Conservation (phyloP, 1,139 yeast species). For the Sugiyamaella paludigena region DNA sequence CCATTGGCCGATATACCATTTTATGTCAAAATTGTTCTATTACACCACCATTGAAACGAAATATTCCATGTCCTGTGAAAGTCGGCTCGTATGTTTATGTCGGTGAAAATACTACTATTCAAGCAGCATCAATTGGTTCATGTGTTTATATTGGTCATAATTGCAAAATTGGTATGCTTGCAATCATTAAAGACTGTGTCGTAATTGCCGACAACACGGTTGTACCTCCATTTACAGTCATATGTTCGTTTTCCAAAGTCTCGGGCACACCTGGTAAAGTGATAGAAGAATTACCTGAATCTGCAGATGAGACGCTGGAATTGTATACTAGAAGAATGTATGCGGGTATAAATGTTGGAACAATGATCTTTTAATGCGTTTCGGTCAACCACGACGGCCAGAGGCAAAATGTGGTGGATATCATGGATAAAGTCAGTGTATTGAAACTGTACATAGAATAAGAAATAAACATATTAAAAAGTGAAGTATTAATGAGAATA, state of each 20-base stretch:
- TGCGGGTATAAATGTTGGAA: constrained; percentile 31
- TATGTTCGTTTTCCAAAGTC: constrained; percentile 62
- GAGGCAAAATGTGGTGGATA: too few relatives aligned
- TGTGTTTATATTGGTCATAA: constrained; percentile 57
- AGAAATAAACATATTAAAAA: too few relatives aligned
- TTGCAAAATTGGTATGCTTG: constrained; percentile 52
- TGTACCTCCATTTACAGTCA: constrained; percentile 54
- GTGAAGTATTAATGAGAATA: too few relatives aligned
- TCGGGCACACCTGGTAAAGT: constrained; percentile 32
- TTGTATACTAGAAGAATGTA: constrained; percentile 32
- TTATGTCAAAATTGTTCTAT: constrained; percentile 28
- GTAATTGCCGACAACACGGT: constrained; percentile 48
- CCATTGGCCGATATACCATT: constrained; percentile 52
- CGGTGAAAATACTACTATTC: constrained; percentile 45
- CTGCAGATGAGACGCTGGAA: constrained; percentile 37
- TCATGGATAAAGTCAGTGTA: too few relatives aligned
- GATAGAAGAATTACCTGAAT: constrained; percentile 37
- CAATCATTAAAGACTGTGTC: constrained; percentile 64
- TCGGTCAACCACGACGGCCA: too few relatives aligned
- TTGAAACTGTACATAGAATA: too few relatives aligned
- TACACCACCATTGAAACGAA: constrained; percentile 26
- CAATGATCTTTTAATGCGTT: constrained; percentile 2
- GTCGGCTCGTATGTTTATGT: constrained; percentile 61
- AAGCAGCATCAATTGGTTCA: constrained; percentile 43
- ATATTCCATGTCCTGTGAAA: constrained; percentile 39